These are phyloP conservation scores for Aspergillus neoniger DNA, from an alignment of 2,329 filamentous ascomycete species.

Conservation along the genomic window DNA sequence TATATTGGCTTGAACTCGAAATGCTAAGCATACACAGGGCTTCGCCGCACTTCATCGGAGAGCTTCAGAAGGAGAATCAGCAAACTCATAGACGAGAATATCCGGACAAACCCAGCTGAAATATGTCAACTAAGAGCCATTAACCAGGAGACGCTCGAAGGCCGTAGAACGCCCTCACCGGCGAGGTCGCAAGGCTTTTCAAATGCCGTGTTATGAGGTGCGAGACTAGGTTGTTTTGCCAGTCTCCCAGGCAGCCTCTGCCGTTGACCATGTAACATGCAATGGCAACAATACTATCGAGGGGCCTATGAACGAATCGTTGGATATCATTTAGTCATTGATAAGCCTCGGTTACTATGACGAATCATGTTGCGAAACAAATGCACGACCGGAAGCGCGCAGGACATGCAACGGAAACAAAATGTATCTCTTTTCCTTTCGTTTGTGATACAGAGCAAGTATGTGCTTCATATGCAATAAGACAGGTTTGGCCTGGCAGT, in stretches of 20 bases:
- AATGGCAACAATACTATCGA: background rate
- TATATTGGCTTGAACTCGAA: background rate
- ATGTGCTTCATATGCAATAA: background rate
- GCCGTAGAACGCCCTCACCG: background rate
- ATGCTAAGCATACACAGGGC: conserved; percentile 15
- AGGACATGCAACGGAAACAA: background rate
- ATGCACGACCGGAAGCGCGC: background rate
- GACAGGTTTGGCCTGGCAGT: background rate
- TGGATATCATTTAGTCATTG: background rate
- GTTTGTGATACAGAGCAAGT: background rate
- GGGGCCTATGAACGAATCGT: background rate
- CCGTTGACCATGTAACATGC: too few relatives aligned
- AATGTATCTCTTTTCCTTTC: background rate
- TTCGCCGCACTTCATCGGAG: conserved; percentile 33
- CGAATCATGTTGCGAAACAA: background rate
- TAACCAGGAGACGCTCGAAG: conserved; percentile 13
- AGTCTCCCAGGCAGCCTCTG: too few relatives aligned
- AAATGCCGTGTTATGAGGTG: background rate
- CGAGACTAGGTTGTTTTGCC: background rate
- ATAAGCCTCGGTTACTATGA: background rate
- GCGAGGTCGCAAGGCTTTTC: background rate
- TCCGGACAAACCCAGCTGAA: conserved; percentile 26
- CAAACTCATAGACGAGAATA: conserved; percentile 35
- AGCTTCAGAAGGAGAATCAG: conserved; percentile 37
- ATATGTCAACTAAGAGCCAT: conserved; percentile 25